These are phyloP conservation scores for Psidium friedrichsthalianum DNA, from an alignment of 345 rosid species.

Conservation along the genomic window DNA sequence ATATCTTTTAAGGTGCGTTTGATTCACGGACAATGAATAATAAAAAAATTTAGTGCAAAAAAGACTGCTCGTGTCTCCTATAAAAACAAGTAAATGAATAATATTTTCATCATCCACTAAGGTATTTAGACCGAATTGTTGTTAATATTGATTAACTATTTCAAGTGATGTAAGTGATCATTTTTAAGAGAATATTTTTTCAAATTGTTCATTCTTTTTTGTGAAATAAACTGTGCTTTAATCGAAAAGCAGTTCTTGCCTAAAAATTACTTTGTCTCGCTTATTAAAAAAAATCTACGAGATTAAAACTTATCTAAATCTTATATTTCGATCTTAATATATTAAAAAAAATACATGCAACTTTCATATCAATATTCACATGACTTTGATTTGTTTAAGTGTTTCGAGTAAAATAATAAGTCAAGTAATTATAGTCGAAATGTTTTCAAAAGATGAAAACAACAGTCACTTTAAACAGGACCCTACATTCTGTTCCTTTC, in stretches of 20 bases:
- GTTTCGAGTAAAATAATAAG: not conserved
- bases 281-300: too few relatives aligned
- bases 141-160: too few relatives aligned
- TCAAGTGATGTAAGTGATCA: too few relatives aligned
- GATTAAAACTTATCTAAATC: not conserved
- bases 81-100: too few relatives aligned
- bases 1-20: not conserved
- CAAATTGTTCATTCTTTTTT: too few relatives aligned
- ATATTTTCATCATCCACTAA: too few relatives aligned
- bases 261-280: not conserved
- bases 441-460: not conserved
- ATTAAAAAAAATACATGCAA: not conserved
- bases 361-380: not conserved
- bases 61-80: too few relatives aligned
- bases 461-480: accelerated
- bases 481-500: not conserved
- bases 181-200: too few relatives aligned
- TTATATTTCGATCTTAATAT: not conserved
- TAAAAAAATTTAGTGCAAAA: too few relatives aligned
- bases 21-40: not conserved
- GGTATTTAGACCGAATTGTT: too few relatives aligned
- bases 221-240: too few relatives aligned
- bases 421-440: not conserved
- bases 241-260: too few relatives aligned
- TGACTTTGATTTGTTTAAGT: not conserved